phyloP scores from a whole-genome alignment of 2,329 filamentous ascomycete species.

The Chrysosporium keratinophilum region DNA sequence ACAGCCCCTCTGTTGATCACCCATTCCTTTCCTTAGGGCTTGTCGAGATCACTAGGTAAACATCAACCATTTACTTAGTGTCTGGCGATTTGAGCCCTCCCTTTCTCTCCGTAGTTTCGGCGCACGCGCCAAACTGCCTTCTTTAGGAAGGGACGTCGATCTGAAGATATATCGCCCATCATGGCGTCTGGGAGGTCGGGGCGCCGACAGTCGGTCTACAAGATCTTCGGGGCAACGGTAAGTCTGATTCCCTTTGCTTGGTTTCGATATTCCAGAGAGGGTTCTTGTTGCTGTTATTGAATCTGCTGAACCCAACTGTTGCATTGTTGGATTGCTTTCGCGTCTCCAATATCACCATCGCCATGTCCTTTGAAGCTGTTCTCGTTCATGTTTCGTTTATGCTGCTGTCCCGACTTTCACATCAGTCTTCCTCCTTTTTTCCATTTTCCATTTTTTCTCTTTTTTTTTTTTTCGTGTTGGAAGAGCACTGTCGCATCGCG shows the following conservation, averaged over 20 bases:
- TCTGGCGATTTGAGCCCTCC: background rate
- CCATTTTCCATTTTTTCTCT: background rate
- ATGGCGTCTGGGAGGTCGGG: constrained; percentile 25
- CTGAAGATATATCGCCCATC: constrained; percentile 11
- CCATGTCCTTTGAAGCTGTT: background rate
- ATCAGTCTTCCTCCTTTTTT: background rate
- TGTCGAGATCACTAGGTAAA: background rate
- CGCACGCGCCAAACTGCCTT: background rate
- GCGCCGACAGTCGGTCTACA: constrained; percentile 26
- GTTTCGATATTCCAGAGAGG: background rate
- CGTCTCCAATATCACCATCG: background rate
- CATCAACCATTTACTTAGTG: background rate
- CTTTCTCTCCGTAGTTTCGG: background rate
- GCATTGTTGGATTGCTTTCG: background rate
- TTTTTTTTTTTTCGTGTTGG: background rate
- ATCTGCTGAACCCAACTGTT: background rate
- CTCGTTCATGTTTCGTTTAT: background rate
- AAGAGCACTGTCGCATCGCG: background rate
- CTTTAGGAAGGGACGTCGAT: background rate
- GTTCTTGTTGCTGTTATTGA: background rate
- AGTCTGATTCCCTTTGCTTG: constrained; percentile 17
- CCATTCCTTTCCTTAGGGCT: background rate
- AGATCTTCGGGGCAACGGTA: constrained; percentile 30
- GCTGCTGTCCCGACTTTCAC: background rate
- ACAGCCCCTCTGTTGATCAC: background rate